These are phyloP conservation scores for Microbotryum silenes-acaulis DNA, from an alignment of 1,284 basidiomycete genomes.

Conservation along the genomic window DNA sequence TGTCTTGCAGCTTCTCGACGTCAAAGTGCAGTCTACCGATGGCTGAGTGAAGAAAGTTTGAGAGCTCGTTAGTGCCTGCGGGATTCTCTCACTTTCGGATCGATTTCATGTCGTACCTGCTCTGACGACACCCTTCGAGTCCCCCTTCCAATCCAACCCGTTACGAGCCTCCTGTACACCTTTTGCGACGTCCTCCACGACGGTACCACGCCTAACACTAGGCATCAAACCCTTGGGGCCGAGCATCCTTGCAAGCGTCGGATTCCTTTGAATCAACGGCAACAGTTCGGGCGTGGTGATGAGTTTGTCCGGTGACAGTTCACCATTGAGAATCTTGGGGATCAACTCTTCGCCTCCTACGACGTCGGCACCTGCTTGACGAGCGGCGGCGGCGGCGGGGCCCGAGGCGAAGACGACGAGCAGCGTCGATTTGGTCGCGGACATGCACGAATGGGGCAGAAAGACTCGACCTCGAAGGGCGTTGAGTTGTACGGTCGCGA, in stretches of 20 bases:
- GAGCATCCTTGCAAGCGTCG: conserved; percentile 74
- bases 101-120: conserved; percentile 38
- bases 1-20: conserved; percentile 25
- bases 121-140: conserved; percentile 76
- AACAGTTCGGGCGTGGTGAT: conserved; percentile 76
- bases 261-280: conserved; percentile 57
- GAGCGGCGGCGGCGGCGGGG: conserved; percentile 58
- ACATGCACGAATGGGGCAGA: conserved; percentile 65
- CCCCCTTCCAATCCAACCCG: conserved; percentile 85
- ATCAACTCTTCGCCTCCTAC: conserved; percentile 79
- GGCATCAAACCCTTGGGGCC: conserved; percentile 96
- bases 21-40: conserved; percentile 21
- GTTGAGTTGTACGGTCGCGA: conserved; percentile 57
- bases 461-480: conserved; percentile 69
- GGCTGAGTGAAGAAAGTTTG: background rate
- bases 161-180: conserved; percentile 74
- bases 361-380: conserved; percentile 70
- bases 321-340: conserved; percentile 63
- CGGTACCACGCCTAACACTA: conserved; percentile 84
- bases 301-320: conserved; percentile 65
- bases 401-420: conserved; percentile 85
- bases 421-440: conserved; percentile 52
- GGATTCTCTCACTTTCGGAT: too few species aligned
- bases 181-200: conserved; percentile 73
- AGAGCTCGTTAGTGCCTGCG: background rate